Evolutionary conservation across 1,139 yeast species (phyloP).

Genomic region (Saccharomyces hybrid): DNA sequence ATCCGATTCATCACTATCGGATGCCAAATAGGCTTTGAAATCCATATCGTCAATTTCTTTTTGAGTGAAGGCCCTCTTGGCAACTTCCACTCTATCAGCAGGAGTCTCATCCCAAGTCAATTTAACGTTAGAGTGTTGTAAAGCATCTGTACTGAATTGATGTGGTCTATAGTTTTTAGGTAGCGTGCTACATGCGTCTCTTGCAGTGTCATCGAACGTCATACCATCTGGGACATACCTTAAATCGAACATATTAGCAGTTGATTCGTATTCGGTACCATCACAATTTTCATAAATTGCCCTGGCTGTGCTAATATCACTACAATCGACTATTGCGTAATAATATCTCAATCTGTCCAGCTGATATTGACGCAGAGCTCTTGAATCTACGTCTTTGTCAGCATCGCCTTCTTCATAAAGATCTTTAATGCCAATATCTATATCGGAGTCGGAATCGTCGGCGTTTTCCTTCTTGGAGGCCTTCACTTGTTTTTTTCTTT

Average conservation of each 20-base stretch:
- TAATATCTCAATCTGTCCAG: constrained; percentile 80
- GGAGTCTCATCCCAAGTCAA: constrained; percentile 99
- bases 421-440: constrained; percentile 54
- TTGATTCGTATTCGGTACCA: constrained; percentile 91
- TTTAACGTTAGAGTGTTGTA: constrained; percentile 88
- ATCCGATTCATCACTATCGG: constrained; percentile 59
- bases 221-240: constrained; percentile 89
- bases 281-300: constrained; percentile 79
- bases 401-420: constrained; percentile 67
- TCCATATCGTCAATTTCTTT: constrained; percentile 95
- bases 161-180: constrained; percentile 78
- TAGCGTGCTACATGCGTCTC: constrained; percentile 61
- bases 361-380: constrained; percentile 65
- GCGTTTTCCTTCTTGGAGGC: constrained; percentile 34
- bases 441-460: constrained; percentile 39
- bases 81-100: constrained; percentile 70
- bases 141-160: constrained; percentile 83
- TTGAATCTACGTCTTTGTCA: constrained; percentile 64
- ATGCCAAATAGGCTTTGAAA: constrained; percentile 88
- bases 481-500: constrained; percentile 35
- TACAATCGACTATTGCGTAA: constrained; percentile 89
- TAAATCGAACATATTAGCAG: constrained; percentile 88
- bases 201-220: constrained; percentile 71
- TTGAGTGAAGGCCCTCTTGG: constrained; percentile 77
- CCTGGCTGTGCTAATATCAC: constrained; percentile 62